These are phyloP conservation scores for Plasmodium berghei DNA, from an alignment of 169 alveolate genomes.

Conservation along the genomic window DNA sequence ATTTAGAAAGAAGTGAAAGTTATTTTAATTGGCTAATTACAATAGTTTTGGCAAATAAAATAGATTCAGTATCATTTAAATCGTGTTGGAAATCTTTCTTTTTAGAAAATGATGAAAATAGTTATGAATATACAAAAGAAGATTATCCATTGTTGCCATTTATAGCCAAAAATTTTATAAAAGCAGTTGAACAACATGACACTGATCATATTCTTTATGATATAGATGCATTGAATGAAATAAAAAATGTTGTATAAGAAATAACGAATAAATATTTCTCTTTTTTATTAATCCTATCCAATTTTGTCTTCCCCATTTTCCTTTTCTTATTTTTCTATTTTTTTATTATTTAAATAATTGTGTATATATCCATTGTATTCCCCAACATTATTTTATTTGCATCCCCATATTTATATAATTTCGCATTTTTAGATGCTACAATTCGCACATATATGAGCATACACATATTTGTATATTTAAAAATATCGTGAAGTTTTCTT, in stretches of 20 bases:
- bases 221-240: conserved; percentile 20
- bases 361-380: too few relatives aligned
- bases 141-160: conserved; percentile 64
- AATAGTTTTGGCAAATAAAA: conserved; percentile 37
- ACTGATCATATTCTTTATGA: conserved; percentile 58
- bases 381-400: too few relatives aligned
- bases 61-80: conserved; percentile 56
- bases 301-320: too few relatives aligned
- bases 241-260: conserved; percentile 42
- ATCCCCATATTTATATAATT: too few relatives aligned
- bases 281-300: background rate
- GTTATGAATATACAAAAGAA: conserved; percentile 71
- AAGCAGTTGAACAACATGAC: conserved; percentile 49
- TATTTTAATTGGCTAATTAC: conserved; percentile 65
- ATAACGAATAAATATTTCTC: background rate
- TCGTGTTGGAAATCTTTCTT: conserved; percentile 72
- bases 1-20: conserved; percentile 44
- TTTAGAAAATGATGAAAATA: conserved; percentile 60
- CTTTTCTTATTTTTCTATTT: too few relatives aligned
- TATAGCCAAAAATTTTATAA: conserved; percentile 60
- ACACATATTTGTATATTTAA: too few relatives aligned
- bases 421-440: too few relatives aligned
- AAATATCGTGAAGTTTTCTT: too few relatives aligned
- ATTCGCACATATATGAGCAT: too few relatives aligned
- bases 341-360: too few relatives aligned